These are phyloP conservation scores for Coprinopsis cinerea DNA, from an alignment of 768 basidiomycete genomes.

Conservation along the genomic window DNA sequence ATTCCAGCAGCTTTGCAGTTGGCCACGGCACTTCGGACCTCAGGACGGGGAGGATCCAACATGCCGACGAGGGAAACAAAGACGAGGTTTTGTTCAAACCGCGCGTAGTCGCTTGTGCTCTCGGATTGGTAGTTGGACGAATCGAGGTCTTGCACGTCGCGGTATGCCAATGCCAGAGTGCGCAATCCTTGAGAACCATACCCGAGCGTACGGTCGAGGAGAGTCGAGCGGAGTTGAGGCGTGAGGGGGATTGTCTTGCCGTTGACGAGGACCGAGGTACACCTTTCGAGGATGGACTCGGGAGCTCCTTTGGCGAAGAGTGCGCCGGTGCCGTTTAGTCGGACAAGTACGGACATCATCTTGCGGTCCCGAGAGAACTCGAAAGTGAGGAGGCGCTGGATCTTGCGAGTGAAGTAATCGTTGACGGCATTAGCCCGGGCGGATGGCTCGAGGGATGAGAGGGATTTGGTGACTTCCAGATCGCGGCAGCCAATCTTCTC, in stretches of 20 bases:
- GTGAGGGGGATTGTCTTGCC: slow-evolving; percentile 64
- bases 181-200: slow-evolving; percentile 84
- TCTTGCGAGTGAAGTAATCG: slow-evolving; percentile 69
- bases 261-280: slow-evolving; percentile 65
- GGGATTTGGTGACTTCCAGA: slow-evolving; percentile 46
- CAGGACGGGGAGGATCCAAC: slow-evolving; percentile 96
- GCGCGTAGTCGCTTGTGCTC: slow-evolving; percentile 73
- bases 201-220: slow-evolving; percentile 59
- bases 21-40: slow-evolving; percentile 79
- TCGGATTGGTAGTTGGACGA: slow-evolving; percentile 77
- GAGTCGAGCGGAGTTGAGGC: slow-evolving; percentile 44
- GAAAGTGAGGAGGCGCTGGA: slow-evolving; percentile 85
- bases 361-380: slow-evolving; percentile 98
- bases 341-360: slow-evolving; percentile 97
- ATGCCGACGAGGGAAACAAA: slow-evolving; percentile 97
- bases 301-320: slow-evolving; percentile 96
- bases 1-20: slow-evolving; percentile 93
- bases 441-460: slow-evolving; percentile 49
- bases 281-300: slow-evolving; percentile 89
- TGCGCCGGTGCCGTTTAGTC: slow-evolving; percentile 59
- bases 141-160: slow-evolving; percentile 71
- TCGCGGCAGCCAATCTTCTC: slow-evolving; percentile 88
- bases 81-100: slow-evolving; percentile 87
- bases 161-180: slow-evolving; percentile 87
- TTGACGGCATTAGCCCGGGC: slow-evolving; percentile 80